A percentile compares a stretch with the other conserved stretches of the same genome.
Evolutionary conservation across 163 green algal genomes (phyloP).

Genomic region (Chloroidium sp.): DNA sequence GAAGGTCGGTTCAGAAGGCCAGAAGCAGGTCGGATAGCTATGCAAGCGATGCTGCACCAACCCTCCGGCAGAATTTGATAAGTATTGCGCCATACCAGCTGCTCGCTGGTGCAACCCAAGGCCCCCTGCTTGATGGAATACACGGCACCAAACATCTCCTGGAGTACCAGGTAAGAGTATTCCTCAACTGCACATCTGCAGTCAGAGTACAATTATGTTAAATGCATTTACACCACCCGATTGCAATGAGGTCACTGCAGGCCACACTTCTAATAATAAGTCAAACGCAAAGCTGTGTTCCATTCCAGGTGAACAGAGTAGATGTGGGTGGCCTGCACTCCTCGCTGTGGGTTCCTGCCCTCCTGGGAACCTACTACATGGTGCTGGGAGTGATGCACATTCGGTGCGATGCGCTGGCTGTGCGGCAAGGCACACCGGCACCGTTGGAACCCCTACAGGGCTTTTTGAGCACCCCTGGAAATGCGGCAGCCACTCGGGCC

Average conservation of each 20-base stretch:
- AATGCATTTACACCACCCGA: background rate
- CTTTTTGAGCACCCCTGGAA: background rate
- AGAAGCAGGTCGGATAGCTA: too few relatives aligned
- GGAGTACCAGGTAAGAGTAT: background rate
- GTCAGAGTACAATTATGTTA: too few relatives aligned
- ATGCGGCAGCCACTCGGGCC: background rate
- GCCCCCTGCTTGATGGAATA: slow-evolving; percentile 13
- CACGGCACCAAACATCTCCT: slow-evolving; percentile 10
- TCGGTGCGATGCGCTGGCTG: background rate
- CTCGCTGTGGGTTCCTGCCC: slow-evolving; percentile 28
- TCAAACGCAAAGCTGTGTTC: background rate
- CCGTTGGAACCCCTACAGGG: too few relatives aligned
- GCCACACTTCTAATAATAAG: slow-evolving; percentile 2
- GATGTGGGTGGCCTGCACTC: slow-evolving; percentile 31
- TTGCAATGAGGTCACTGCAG: background rate
- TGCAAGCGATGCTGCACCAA: too few relatives aligned
- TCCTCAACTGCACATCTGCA: too few relatives aligned
- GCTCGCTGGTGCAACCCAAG: slow-evolving; percentile 3
- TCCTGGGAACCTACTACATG: slow-evolving; percentile 44
- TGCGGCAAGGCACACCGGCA: background rate
- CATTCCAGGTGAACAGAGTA: slow-evolving; percentile 18
- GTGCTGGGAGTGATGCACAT: slow-evolving; percentile 22
- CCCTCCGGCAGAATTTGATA: too few relatives aligned
- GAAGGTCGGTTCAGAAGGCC: too few relatives aligned
- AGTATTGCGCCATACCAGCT: too few relatives aligned